Percentiles rank a stretch among this genome's conserved stretches.
phyloP scores from a whole-genome alignment of 1,284 basidiomycete species.

The Gymnopus androsaceus region DNA sequence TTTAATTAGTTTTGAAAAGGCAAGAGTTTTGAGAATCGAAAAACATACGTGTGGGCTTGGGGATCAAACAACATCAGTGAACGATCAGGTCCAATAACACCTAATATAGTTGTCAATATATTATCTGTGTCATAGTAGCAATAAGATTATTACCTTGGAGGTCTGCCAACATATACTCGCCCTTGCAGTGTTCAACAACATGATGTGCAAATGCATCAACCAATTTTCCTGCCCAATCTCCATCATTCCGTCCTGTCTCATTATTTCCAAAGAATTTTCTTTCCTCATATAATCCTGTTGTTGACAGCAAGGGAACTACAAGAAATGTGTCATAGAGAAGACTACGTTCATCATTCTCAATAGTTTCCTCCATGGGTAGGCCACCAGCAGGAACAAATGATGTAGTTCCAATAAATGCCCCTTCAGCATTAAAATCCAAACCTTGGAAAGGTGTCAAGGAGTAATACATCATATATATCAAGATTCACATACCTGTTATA shows the following conservation, averaged over 20 bases:
- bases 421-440: constrained; percentile 16
- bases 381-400: neutral
- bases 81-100: constrained; percentile 20
- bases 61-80: constrained; percentile 24
- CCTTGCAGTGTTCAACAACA: constrained; percentile 19
- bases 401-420: constrained; percentile 19
- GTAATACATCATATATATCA: neutral
- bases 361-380: neutral
- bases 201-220: constrained; percentile 29
- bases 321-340: constrained; percentile 17
- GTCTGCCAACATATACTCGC: constrained; percentile 22
- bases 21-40: too few relatives aligned
- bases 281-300: constrained; percentile 11
- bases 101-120: constrained; percentile 9
- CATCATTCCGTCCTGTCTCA: constrained; percentile 19
- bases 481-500: neutral
- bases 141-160: constrained; percentile 19
- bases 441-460: neutral
- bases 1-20: neutral
- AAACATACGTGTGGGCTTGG: constrained; percentile 20
- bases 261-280: constrained; percentile 25
- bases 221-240: constrained; percentile 17
- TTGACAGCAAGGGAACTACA: constrained; percentile 20
- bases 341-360: neutral
- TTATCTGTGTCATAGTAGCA: neutral